Percentiles rank a stretch among this genome's conserved stretches.
Evolutionary conservation across 1,139 yeast species (phyloP).

Genomic region (Taphrina pruni): DNA sequence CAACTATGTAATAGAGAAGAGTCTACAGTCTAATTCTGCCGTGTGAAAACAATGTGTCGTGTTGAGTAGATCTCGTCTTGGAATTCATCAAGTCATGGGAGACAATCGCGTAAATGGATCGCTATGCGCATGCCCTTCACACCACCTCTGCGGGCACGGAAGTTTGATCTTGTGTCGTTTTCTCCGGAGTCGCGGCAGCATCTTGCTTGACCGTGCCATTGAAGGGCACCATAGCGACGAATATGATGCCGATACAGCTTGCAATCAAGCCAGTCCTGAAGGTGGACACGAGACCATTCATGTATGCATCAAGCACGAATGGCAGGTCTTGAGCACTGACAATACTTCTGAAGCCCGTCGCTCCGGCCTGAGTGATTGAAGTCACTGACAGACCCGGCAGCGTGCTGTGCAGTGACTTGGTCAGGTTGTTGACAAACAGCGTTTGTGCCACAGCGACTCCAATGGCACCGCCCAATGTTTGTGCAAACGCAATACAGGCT

Average conservation of each 20-base stretch:
- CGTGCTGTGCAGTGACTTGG: constrained; percentile 4
- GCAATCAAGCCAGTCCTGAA: constrained; percentile 23
- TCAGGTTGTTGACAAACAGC: constrained; percentile 36
- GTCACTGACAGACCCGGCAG: constrained; percentile 46
- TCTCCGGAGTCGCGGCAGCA: background rate
- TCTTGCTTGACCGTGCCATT: constrained; percentile 19
- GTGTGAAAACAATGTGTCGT: too few relatives aligned
- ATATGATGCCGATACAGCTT: constrained; percentile 16
- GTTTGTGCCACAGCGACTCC: constrained; percentile 42
- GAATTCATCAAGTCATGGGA: too few relatives aligned
- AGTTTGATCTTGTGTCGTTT: background rate
- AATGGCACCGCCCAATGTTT: constrained; percentile 42
- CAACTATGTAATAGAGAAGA: too few relatives aligned
- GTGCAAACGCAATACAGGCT: constrained; percentile 39
- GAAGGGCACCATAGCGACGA: constrained; percentile 22
- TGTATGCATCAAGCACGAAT: constrained; percentile 22
- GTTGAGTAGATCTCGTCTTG: too few relatives aligned
- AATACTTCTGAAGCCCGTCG: constrained; percentile 27
- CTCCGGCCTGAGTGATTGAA: constrained; percentile 19
- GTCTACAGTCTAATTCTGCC: too few relatives aligned
- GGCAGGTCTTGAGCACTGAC: constrained; percentile 23
- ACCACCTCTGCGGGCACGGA: background rate
- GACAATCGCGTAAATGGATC: too few relatives aligned
- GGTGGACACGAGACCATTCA: constrained; percentile 14
- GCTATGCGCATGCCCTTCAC: too few relatives aligned